Evolutionary conservation across 495 filamentous ascomycete genomes (phyloP), one percentile per base, ranked within the genome.

Genomic region (Penicillium robsamsonii): DNA sequence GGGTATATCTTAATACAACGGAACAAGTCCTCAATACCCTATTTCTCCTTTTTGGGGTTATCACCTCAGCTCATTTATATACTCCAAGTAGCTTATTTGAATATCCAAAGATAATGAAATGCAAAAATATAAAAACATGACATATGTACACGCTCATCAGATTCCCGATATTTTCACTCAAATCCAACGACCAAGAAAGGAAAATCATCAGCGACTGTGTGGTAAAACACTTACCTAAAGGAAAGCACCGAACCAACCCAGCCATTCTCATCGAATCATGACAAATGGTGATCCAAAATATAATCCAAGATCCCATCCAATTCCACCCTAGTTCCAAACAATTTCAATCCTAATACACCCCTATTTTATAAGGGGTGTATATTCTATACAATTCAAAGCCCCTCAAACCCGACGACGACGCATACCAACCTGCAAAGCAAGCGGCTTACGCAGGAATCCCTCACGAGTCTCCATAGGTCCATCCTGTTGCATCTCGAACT

Each of bases 391-490:
- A 15, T 22, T 29, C 22, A 37, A 53, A 50, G 9, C 7, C 13
- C n/a, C 38, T 55, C 51, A 63, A 40, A 58, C 48, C 27, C 27
- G 35, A 43, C 82, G 71, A 64, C 74, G 80, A 65, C 79, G 80
- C 70, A 96, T 77, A 33, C 86, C 92, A 56, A 96, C 86, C 53
- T 80, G 70, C 71, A 92, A 73, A 17, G 81, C 86, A 47, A 96
- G 63, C 12, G 92, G 92, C 81, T 96, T 96, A 66, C 91, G 79
- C 74, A 96, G 75, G 73, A 96, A 96, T 0, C 92, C 92, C 76
- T 96, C 92, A 42, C 86, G 75, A 0, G 89, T 94, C 69, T 90
- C 80, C 85, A 95, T 81, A 27, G 71, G 73, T 4, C 81, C 81
- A 4, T 74, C 67, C 76, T 94, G 88, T 61, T 85, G 70, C 42